Evolutionary conservation across 257 asterid genomes (phyloP).

Genomic region (Cynanchum wilfordii): DNA sequence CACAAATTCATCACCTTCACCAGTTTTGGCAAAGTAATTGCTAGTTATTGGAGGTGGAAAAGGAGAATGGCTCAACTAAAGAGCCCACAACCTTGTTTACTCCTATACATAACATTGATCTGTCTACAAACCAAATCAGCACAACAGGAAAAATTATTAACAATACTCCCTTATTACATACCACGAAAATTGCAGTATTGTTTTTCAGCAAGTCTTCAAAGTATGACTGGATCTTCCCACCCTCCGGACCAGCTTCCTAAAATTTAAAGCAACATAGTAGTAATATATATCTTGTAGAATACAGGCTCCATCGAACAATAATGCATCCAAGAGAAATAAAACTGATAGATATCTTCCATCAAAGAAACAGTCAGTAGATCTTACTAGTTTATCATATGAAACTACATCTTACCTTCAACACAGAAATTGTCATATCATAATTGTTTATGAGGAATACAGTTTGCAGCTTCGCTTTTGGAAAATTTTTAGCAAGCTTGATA

Average conservation of each 20-base stretch:
- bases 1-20: not conserved
- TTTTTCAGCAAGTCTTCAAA: slow-evolving; percentile 89
- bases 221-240: slow-evolving; percentile 82
- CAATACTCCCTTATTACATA: slow-evolving; percentile 17
- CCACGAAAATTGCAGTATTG: slow-evolving; percentile 83
- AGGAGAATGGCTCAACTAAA: not conserved
- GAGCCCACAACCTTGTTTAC: not conserved
- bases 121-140: not conserved
- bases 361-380: not conserved
- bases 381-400: not conserved
- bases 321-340: not conserved
- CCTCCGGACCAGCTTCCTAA: slow-evolving; percentile 98
- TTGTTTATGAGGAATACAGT: slow-evolving; percentile 90
- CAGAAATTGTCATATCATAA: slow-evolving; percentile 94
- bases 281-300: not conserved
- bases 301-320: not conserved
- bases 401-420: slow-evolving; percentile 62
- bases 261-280: slow-evolving; percentile 16
- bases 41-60: not conserved
- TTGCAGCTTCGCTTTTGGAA: slow-evolving; percentile 71
- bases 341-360: not conserved
- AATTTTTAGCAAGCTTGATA: slow-evolving; percentile 76
- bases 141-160: not conserved
- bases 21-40: not conserved
- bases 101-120: not conserved